Evolutionary conservation across 768 basidiomycete species (phyloP), one percentile per base, ranked within the genome.

Genomic region (Fistulinella prunicolor): DNA sequence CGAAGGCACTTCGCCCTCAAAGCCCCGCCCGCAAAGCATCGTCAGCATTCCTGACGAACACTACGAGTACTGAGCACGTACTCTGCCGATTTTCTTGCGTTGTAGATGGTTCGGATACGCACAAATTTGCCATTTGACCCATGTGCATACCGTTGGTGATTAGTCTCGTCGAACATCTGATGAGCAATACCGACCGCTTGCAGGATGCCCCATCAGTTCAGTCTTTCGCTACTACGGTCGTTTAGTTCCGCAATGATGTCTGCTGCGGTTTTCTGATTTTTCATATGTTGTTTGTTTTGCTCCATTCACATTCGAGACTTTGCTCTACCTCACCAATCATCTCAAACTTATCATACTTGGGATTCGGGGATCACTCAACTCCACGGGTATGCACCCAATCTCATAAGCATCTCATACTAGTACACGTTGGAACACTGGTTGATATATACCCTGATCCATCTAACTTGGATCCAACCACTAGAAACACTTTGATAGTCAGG

Each of bases 11-110:
- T 37, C 56, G 10, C 59, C 73, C 1, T 57, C 67, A 38, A 78
- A 75, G 54, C 59, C 68, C 10, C 71, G 69, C 42, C 71, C 72
- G 19, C 65, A 66, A 47, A 77, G 70, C 63, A 72, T 76, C 42
- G 62, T 65, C 41, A 73, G 68, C 63, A 79, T 81, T 51, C 78
- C 79, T 40, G 79, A 79, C 51, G 77, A 80, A 40, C 70, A 79
- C 36, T 78, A 77, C 51, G 80, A 77, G 55, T 77, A 80, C 29
- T 80, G 51, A 71, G 55, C 61, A 51, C 16, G 39, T 29, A 20
- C 40, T 45, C 40, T 38, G 23, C 13, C 35, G 22, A 42, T 38
- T 51, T 37, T 42, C 38, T 28, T 23, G 42, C 24, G 28, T 53
- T 56, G 62, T 68, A 66, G 36, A 61, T 59, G 50, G 52, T 26